phyloP scores from a whole-genome alignment of 768 basidiomycete species.

The Naganishia kalamii region DNA sequence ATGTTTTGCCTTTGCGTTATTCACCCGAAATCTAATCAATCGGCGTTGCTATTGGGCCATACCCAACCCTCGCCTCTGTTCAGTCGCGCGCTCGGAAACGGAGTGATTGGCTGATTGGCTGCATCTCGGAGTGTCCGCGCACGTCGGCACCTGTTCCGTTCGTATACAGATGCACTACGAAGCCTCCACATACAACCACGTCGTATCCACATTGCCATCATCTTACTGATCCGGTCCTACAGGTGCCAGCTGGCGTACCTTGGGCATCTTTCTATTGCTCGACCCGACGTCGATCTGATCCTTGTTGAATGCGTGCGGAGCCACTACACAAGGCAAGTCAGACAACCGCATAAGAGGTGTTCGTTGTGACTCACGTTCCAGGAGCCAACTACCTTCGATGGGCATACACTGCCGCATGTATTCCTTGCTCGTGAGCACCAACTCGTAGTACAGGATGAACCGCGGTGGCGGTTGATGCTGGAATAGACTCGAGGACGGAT shows the following conservation, averaged over 20 bases:
- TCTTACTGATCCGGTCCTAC: conserved; percentile 17
- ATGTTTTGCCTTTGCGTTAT: no score
- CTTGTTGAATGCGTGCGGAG: conserved; percentile 89
- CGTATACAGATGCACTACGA: no score
- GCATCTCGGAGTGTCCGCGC: no score
- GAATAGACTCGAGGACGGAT: conserved; percentile 91
- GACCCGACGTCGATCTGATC: conserved; percentile 44
- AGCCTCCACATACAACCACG: no score
- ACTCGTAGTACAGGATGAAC: conserved; percentile 86
- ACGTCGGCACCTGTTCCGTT: no score
- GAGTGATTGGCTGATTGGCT: no score
- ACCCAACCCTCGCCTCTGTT: no score
- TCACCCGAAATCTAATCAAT: no score
- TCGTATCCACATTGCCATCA: not conserved
- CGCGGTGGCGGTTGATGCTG: conserved; percentile 89
- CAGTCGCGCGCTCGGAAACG: no score
- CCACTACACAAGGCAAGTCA: conserved; percentile 54
- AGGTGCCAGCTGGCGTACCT: conserved; percentile 46
- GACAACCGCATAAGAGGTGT: not conserved
- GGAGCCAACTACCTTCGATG: conserved; percentile 87
- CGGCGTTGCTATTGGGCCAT: no score
- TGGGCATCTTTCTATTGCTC: conserved; percentile 79
- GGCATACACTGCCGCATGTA: conserved; percentile 98
- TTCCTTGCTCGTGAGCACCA: conserved; percentile 95
- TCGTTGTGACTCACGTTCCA: conserved; percentile 62